Evolutionary conservation across 2,329 filamentous ascomycete genomes (phyloP).

Genomic region (Zymoseptoria pseudotritici): DNA sequence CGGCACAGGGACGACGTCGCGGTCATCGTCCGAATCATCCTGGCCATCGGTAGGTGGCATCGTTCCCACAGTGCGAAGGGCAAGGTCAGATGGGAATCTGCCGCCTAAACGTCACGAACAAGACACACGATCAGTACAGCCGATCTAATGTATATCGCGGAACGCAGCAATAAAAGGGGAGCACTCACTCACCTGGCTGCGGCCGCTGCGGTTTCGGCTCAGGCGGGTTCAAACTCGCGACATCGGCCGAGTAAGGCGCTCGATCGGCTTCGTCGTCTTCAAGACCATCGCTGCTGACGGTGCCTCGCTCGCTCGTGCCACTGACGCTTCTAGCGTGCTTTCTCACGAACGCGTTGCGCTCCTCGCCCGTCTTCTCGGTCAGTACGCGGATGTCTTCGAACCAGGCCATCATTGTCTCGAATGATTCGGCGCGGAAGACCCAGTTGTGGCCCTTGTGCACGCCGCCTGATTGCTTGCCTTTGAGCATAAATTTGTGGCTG

Average conservation of each 20-base stretch:
- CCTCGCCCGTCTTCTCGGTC: slow-evolving; percentile 81
- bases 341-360: slow-evolving; percentile 79
- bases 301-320: slow-evolving; percentile 51
- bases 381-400: slow-evolving; percentile 87
- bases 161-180: slow-evolving; percentile 25
- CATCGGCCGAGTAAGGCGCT: slow-evolving; percentile 57
- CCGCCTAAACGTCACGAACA: slow-evolving; percentile 33
- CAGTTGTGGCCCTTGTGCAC: slow-evolving; percentile 76
- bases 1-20: slow-evolving; percentile 44
- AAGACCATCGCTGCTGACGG: slow-evolving; percentile 64
- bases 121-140: slow-evolving; percentile 1
- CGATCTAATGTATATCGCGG: slow-evolving; percentile 2
- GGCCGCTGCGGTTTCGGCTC: slow-evolving; percentile 43
- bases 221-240: slow-evolving; percentile 33
- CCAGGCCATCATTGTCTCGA: slow-evolving; percentile 97
- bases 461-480: slow-evolving; percentile 84
- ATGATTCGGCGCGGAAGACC: slow-evolving; percentile 60
- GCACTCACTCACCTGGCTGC: slow-evolving; percentile 64
- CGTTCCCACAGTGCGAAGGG: slow-evolving; percentile 61
- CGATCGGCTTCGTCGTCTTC: slow-evolving; percentile 65
- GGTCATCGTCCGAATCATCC: slow-evolving; percentile 49
- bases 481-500: slow-evolving; percentile 96
- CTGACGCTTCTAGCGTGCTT: slow-evolving; percentile 73
- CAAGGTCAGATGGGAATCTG: slow-evolving; percentile 89
- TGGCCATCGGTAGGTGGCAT: slow-evolving; percentile 66